These are phyloP conservation scores for Austropuccinia psidii DNA, from an alignment of 1,284 basidiomycete genomes.

Conservation along the genomic window DNA sequence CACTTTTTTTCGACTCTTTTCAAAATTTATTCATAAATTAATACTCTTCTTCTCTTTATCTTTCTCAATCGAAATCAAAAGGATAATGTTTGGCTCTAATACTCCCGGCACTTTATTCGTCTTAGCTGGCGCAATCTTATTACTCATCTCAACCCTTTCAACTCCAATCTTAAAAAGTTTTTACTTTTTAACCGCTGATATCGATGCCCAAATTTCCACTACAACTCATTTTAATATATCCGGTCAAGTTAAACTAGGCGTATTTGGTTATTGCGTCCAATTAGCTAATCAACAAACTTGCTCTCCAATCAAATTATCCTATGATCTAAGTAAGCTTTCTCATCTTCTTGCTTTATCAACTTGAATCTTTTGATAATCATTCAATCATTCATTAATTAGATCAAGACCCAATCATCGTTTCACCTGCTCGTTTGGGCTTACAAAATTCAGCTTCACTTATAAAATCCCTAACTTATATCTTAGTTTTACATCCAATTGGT, in stretches of 20 bases:
- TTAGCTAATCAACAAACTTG: not conserved
- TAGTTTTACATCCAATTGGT: conserved; percentile 30
- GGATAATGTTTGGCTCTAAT: conserved; percentile 1
- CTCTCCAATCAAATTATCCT: not conserved
- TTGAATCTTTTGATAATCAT: not conserved
- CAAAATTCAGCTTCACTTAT: not conserved
- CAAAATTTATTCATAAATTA: too few relatives aligned
- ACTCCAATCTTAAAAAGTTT: conserved; percentile 17
- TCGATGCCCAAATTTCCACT: not conserved
- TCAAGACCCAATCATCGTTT: not conserved
- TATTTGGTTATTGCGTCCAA: conserved; percentile 17
- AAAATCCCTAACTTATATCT: not conserved
- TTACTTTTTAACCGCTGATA: conserved; percentile 6
- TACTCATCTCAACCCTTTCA: not conserved
- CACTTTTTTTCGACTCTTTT: too few relatives aligned
- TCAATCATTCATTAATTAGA: not conserved
- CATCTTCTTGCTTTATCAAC: not conserved
- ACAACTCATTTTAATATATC: not conserved
- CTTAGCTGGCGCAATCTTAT: not conserved
- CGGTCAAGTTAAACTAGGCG: not conserved
- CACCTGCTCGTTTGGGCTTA: not conserved
- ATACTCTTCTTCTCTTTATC: too few relatives aligned
- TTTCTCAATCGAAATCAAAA: too few relatives aligned
- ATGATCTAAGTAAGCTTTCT: not conserved
- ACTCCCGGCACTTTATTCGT: conserved; percentile 2